A percentile compares a stretch with the other conserved stretches of the same genome.
Evolutionary conservation across 169 alveolate species (phyloP).

Genomic region (Ichthyophthirius multifiliis): DNA sequence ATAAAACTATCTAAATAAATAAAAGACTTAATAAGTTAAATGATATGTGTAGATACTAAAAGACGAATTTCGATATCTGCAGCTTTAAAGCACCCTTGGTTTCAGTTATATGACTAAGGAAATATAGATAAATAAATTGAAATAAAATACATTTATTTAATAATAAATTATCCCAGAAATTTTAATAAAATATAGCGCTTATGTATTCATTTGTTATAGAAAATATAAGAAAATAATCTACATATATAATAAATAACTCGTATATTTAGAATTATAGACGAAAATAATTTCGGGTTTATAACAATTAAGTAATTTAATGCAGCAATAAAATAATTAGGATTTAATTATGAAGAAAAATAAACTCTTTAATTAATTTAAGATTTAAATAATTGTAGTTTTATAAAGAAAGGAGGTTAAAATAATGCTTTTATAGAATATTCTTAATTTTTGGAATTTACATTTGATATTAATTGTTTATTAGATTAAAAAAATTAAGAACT

Average conservation of each 20-base stretch:
- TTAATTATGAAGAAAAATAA: not conserved
- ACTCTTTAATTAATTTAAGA: not conserved
- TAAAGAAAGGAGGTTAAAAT: not conserved
- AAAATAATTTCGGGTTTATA: not conserved
- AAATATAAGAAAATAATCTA: not conserved
- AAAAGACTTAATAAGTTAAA: conserved; percentile 60
- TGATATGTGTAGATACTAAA: conserved; percentile 41
- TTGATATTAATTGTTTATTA: not conserved
- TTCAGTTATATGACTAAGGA: not conserved
- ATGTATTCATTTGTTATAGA: not conserved
- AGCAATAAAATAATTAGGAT: not conserved
- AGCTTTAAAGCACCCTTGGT: conserved; percentile 68
- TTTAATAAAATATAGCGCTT: not conserved
- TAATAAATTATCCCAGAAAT: not conserved
- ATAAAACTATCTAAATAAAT: conserved; percentile 51
- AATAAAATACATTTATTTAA: not conserved
- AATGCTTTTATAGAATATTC: not conserved
- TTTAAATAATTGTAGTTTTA: not conserved
- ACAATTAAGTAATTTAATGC: not conserved
- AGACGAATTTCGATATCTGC: conserved; percentile 48
- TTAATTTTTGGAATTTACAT: not conserved
- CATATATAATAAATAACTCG: too few relatives aligned
- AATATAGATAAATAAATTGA: not conserved
- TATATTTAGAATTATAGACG: not conserved
- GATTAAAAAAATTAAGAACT: not conserved